Percentiles rank a stretch among this genome's conserved stretches.
phyloP scores from a whole-genome alignment of 495 filamentous ascomycete species.

The Chaetomium fimeti region DNA sequence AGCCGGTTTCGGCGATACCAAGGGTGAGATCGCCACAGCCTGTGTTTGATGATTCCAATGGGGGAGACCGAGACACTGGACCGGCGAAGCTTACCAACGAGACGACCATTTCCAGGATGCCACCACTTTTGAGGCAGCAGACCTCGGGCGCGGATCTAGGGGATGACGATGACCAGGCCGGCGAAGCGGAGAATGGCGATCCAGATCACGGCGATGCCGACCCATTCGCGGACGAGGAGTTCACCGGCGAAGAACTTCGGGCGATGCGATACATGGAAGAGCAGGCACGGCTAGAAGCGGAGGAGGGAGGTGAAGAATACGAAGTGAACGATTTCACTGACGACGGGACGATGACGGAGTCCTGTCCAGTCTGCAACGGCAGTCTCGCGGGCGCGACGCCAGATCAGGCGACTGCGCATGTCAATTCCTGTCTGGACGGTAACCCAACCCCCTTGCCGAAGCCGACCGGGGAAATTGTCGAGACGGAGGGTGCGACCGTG shows the following conservation, averaged over 20 bases:
- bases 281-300: slow-evolving; percentile 57
- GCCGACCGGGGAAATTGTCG: slow-evolving; percentile 17
- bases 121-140: slow-evolving; percentile 26
- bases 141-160: slow-evolving; percentile 20
- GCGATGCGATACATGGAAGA: slow-evolving; percentile 63
- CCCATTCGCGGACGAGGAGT: slow-evolving; percentile 49
- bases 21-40: slow-evolving; percentile 25
- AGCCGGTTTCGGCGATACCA: slow-evolving; percentile 12
- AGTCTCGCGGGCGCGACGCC: slow-evolving; percentile 60
- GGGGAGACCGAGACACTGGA: background rate
- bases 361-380: slow-evolving; percentile 75
- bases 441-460: slow-evolving; percentile 55
- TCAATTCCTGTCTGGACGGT: slow-evolving; percentile 91
- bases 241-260: slow-evolving; percentile 61
- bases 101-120: slow-evolving; percentile 16
- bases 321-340: slow-evolving; percentile 13
- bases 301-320: slow-evolving; percentile 46
- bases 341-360: slow-evolving; percentile 35
- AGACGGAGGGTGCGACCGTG: slow-evolving; percentile 42
- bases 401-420: slow-evolving; percentile 66
- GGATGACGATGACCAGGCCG: slow-evolving; percentile 11
- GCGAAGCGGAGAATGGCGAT: slow-evolving; percentile 59
- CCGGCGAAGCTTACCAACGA: slow-evolving; percentile 26
- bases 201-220: slow-evolving; percentile 55
- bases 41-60: background rate